A percentile compares a stretch with the other conserved stretches of the same genome.
Conservation (phyloP, 1,284 basidiomycete species). For the Cystobasidiaceae sp. region DNA sequence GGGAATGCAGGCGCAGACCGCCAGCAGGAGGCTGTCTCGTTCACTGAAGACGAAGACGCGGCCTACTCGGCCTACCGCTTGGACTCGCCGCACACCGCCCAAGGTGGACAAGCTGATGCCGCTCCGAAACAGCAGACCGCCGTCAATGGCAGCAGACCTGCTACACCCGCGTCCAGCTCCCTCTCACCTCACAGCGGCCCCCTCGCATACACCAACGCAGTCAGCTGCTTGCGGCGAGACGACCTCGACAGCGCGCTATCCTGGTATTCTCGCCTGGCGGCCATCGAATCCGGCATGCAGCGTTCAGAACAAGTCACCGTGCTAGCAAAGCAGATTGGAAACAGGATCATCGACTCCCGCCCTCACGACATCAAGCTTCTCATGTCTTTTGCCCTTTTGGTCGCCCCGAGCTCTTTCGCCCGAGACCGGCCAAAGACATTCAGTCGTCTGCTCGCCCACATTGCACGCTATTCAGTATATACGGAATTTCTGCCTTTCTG, state of each 20-base stretch:
- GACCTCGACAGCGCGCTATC: no score
- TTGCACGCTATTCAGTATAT: conserved; percentile 19
- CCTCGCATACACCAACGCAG: no score
- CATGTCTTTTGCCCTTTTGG: neutral
- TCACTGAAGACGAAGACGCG: conserved; percentile 6
- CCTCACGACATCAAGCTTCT: conserved; percentile 4
- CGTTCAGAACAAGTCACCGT: neutral
- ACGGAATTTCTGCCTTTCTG: neutral
- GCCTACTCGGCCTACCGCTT: neutral
- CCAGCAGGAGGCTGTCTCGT: neutral
- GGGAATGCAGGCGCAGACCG: neutral
- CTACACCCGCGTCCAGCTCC: no score
- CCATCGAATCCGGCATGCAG: neutral
- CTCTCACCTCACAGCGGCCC: neutral
- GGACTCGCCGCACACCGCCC: neutral
- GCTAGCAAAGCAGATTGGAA: neutral
- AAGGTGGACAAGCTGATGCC: no score
- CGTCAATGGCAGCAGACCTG: no score
- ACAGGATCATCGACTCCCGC: neutral
- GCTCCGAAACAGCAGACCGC: no score
- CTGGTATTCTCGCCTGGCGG: no score
- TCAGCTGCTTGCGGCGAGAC: no score
- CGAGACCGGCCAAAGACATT: neutral
- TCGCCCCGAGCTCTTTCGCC: conserved; percentile 8
- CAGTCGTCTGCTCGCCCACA: neutral